A percentile compares a stretch with the other conserved stretches of the same genome.
Conservation (phyloP, 768 basidiomycete species). For the Boletellus ananas region DNA sequence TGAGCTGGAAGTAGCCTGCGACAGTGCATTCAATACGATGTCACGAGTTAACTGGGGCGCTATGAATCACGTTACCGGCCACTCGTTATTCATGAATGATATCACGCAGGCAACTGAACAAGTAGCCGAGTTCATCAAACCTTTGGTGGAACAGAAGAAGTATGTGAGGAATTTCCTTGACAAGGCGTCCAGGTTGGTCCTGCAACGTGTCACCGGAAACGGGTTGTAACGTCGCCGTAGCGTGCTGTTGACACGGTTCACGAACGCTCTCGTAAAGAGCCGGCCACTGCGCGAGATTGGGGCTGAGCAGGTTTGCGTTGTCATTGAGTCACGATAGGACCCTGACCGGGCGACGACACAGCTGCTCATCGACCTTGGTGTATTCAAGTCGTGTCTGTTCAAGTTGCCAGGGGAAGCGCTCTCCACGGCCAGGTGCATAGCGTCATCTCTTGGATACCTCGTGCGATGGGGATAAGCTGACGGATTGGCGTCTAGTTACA, state of each 20-base stretch:
- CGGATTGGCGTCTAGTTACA: constrained; percentile 53
- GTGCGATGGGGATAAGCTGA: constrained; percentile 8
- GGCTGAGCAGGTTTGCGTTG: constrained; percentile 76
- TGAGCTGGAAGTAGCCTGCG: constrained; percentile 83
- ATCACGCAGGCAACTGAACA: constrained; percentile 71
- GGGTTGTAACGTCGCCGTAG: constrained; percentile 37
- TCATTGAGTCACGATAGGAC: neutral
- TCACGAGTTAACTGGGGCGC: constrained; percentile 74
- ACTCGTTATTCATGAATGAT: constrained; percentile 77
- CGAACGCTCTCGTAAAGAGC: constrained; percentile 83
- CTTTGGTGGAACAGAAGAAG: constrained; percentile 90
- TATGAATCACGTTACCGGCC: constrained; percentile 80
- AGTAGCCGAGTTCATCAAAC: constrained; percentile 72
- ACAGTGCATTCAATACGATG: constrained; percentile 74
- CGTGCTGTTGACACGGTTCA: constrained; percentile 81
- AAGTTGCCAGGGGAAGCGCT: constrained; percentile 77
- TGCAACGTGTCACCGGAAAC: neutral
- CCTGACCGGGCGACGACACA: constrained; percentile 27
- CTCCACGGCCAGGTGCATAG: constrained; percentile 50
- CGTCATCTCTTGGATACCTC: neutral
- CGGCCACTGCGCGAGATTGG: constrained; percentile 89
- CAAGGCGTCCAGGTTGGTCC: constrained; percentile 78
- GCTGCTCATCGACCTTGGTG: constrained; percentile 89
- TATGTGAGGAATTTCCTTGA: constrained; percentile 91
- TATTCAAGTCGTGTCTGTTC: constrained; percentile 75